Conservation (phyloP, 2,329 filamentous ascomycete genomes). For the Pestalotiopsis fici region DNA sequence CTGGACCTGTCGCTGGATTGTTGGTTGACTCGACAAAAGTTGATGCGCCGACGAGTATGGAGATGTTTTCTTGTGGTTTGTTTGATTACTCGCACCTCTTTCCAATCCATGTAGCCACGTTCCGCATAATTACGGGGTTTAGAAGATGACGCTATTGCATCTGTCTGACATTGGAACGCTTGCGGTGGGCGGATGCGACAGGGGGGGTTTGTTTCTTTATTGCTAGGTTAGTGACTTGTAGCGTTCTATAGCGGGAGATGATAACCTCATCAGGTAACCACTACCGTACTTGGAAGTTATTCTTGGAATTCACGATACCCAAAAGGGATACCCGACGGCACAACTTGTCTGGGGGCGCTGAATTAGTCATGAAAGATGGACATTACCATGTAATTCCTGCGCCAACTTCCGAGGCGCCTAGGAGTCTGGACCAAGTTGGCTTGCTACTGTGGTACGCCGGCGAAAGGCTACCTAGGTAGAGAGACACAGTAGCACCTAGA, state of each 20-base stretch:
- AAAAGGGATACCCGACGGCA: not conserved
- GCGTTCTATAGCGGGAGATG: not conserved
- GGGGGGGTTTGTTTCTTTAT: not conserved
- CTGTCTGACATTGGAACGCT: not conserved
- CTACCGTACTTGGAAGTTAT: not conserved
- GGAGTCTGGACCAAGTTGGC: not conserved
- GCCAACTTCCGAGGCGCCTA: not conserved
- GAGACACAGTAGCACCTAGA: no score
- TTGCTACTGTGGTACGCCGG: not conserved
- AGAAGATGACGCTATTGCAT: not conserved
- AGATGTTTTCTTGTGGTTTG: not conserved
- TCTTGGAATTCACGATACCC: not conserved
- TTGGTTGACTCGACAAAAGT: not conserved
- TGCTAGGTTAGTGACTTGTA: not conserved
- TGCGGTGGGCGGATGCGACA: not conserved
- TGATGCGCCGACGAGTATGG: not conserved
- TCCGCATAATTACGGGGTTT: not conserved
- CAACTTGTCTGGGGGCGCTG: not conserved
- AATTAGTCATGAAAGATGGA: not conserved
- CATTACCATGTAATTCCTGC: not conserved
- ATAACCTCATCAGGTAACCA: not conserved
- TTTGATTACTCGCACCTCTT: not conserved
- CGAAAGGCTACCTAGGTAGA: not conserved
- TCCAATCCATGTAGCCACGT: not conserved
- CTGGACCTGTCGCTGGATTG: not conserved